These are phyloP conservation scores for Pyrus pyrifolia DNA, from an alignment of 306 rosid genomes.

Conservation along the genomic window DNA sequence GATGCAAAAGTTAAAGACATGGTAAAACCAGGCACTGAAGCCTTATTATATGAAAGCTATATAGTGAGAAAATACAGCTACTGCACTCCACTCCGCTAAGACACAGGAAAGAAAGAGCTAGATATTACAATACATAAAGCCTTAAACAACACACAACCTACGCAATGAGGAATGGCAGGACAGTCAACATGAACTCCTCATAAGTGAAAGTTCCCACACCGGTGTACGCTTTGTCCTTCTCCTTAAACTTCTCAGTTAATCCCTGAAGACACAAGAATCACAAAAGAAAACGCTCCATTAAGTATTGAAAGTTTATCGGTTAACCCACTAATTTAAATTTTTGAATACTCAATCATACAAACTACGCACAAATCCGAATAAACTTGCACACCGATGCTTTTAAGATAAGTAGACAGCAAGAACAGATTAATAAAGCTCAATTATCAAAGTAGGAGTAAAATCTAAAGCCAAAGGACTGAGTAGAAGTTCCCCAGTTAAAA, in stretches of 20 bases:
- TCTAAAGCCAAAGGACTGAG: background rate
- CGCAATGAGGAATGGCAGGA: slow-evolving; percentile 79
- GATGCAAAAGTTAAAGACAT: background rate
- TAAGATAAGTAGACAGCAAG: background rate
- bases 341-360: background rate
- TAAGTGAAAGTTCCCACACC: slow-evolving; percentile 79
- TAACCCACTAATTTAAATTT: background rate
- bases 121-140: too few species aligned
- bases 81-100: background rate
- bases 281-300: background rate
- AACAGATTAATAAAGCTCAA: background rate
- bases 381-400: background rate
- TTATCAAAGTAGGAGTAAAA: background rate
- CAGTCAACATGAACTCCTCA: slow-evolving; percentile 94
- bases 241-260: slow-evolving; percentile 86
- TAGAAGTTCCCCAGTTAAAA: background rate
- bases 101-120: background rate
- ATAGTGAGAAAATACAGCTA: background rate
- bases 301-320: too few species aligned
- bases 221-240: slow-evolving; percentile 61
- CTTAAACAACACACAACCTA: slow-evolving; percentile 19
- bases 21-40: background rate
- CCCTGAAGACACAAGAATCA: slow-evolving; percentile 43
- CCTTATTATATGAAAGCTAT: background rate
- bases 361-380: background rate